Conservation (phyloP, 2,329 filamentous ascomycete genomes). For the Aspergillus vadensis region DNA sequence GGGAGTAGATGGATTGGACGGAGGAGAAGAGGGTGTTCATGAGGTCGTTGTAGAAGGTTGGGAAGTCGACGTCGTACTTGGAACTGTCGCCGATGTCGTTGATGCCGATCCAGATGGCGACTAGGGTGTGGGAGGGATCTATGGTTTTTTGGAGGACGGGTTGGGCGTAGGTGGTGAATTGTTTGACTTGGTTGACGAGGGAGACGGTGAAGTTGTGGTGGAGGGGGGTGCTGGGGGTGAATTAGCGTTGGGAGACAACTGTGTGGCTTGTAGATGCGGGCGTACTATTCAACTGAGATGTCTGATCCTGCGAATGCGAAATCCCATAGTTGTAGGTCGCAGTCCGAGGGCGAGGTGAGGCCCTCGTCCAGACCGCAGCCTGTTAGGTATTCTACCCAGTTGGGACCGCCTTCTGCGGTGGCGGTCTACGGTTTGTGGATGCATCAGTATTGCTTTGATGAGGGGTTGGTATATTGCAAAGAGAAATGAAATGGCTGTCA, state of each 20-base stretch:
- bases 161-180: conserved; percentile 52
- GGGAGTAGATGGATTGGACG: conserved; percentile 44
- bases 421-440: conserved; percentile 34
- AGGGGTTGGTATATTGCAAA: background rate
- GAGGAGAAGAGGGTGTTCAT: conserved; percentile 46
- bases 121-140: conserved; percentile 41
- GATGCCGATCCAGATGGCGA: conserved; percentile 58
- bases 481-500: conserved; percentile 5
- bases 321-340: conserved; percentile 56
- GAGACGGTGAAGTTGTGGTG: conserved; percentile 56
- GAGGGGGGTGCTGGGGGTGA: conserved; percentile 44
- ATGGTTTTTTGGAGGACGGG: conserved; percentile 40
- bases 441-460: background rate
- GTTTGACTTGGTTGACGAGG: conserved; percentile 53
- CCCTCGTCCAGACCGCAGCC: conserved; percentile 51
- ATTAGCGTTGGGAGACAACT: background rate
- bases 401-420: conserved; percentile 57
- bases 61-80: conserved; percentile 48
- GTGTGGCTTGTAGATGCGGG: conserved; percentile 4
- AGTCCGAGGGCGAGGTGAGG: conserved; percentile 46
- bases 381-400: conserved; percentile 59
- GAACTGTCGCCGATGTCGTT: conserved; percentile 59
- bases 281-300: conserved; percentile 47
- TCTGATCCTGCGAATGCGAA: conserved; percentile 60
- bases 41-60: conserved; percentile 48